phyloP scores from a whole-genome alignment of 352 stramenopile species.

The Globisporangium okanoganense region DNA sequence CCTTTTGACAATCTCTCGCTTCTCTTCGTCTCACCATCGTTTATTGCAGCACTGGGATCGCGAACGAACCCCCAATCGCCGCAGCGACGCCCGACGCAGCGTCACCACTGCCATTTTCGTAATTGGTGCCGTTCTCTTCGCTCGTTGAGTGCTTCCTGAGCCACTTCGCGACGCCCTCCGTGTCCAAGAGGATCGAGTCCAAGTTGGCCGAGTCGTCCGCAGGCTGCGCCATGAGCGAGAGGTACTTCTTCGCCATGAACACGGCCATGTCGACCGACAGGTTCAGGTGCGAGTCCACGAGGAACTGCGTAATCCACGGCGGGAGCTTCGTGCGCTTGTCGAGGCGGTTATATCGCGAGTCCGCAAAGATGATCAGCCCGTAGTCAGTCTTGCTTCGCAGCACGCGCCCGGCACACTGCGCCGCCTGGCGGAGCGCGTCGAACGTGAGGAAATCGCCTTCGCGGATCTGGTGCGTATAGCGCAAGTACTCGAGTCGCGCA shows the following conservation, averaged over 20 bases:
- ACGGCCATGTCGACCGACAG: slow-evolving; percentile 96
- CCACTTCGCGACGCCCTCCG: slow-evolving; percentile 84
- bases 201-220: slow-evolving; percentile 90
- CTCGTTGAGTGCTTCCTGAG: slow-evolving; percentile 37
- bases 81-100: slow-evolving; percentile 1
- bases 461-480: slow-evolving; percentile 90
- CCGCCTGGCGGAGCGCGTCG: slow-evolving; percentile 96
- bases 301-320: slow-evolving; percentile 98
- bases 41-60: slow-evolving; percentile 11
- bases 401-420: slow-evolving; percentile 97
- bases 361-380: slow-evolving; percentile 97
- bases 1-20: background rate
- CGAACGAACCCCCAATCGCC: background rate
- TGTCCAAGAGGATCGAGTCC: slow-evolving; percentile 93
- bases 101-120: background rate
- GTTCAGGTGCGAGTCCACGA: slow-evolving; percentile 95
- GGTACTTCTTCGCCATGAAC: slow-evolving; percentile 94
- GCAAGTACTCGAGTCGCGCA: slow-evolving; percentile 96
- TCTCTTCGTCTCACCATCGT: background rate
- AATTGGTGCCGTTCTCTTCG: background rate
- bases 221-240: slow-evolving; percentile 95
- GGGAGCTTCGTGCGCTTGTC: slow-evolving; percentile 98
- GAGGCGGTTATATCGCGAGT: slow-evolving; percentile 97
- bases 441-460: slow-evolving; percentile 98
- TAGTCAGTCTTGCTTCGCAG: slow-evolving; percentile 99